Percentiles rank a stretch among this genome's conserved stretches.
Evolutionary conservation across 192 early-diverging fungal species (phyloP).

Genomic region (Helicostylum pulchrum): DNA sequence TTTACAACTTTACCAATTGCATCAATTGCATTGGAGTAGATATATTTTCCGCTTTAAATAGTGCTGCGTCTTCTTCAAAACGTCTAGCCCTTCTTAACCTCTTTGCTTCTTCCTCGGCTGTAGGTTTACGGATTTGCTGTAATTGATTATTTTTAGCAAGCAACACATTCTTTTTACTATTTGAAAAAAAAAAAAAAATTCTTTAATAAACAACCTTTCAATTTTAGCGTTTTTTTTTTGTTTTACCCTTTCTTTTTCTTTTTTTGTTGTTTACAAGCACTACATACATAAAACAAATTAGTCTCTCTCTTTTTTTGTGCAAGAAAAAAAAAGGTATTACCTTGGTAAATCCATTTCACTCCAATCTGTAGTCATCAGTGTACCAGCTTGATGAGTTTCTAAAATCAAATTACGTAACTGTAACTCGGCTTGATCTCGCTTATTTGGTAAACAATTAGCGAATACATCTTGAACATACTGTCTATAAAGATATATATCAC

Average conservation of each 20-base stretch:
- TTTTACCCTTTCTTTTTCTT: constrained; percentile 5
- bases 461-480: constrained; percentile 28
- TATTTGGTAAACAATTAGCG: background rate
- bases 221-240: constrained; percentile 12
- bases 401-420: constrained; percentile 13
- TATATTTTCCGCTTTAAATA: constrained; percentile 12
- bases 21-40: background rate
- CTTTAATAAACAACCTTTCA: background rate
- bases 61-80: constrained; percentile 26
- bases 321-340: constrained; percentile 39
- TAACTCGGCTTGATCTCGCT: constrained; percentile 13
- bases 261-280: constrained; percentile 1
- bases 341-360: constrained; percentile 63
- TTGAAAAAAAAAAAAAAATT: background rate
- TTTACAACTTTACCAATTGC: background rate
- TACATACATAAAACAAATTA: background rate
- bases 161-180: constrained; percentile 1
- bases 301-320: background rate
- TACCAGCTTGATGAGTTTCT: constrained; percentile 27
- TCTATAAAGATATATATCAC: background rate
- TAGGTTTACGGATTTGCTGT: background rate
- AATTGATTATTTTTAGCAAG: constrained; percentile 12
- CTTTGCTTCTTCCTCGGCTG: constrained; percentile 35
- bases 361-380: constrained; percentile 65
- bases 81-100: constrained; percentile 35